Conservation (phyloP, 306 rosid genomes). For the Medicago truncatula region DNA sequence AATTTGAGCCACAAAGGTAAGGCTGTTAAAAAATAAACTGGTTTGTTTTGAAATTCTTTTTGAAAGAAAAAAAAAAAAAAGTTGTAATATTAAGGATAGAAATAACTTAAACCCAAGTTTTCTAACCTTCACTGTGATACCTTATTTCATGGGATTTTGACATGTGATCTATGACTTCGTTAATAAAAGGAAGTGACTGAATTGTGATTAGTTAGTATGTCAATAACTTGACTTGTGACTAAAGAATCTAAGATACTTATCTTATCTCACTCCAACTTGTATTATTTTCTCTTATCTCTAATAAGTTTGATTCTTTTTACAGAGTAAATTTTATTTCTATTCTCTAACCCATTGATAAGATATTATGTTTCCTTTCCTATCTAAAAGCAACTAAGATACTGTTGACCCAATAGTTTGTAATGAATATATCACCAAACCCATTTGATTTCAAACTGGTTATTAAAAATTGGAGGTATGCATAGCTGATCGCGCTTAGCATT, state of each 20-base stretch:
- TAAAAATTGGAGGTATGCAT: conserved; percentile 12
- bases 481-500: conserved; percentile 21
- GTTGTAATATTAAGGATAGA: conserved; percentile 11
- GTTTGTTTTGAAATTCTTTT: conserved; percentile 2
- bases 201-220: conserved; percentile 2
- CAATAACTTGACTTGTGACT: conserved; percentile 12
- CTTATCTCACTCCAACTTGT: conserved; percentile 6
- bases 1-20: conserved; percentile 21
- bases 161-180: background rate
- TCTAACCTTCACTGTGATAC: background rate
- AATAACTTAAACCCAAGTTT: conserved; percentile 25
- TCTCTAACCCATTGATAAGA: conserved; percentile 8
- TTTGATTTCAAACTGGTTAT: conserved; percentile 21
- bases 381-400: conserved; percentile 3
- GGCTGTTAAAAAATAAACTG: conserved; percentile 3
- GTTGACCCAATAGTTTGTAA: conserved; percentile 9
- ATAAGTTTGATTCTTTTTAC: conserved; percentile 4
- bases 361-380: conserved; percentile 23
- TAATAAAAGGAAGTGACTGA: conserved; percentile 14
- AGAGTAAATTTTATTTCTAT: background rate
- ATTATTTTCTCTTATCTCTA: conserved; percentile 1
- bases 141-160: no score
- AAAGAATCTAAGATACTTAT: conserved; percentile 2
- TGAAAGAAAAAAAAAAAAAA: background rate
- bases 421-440: conserved; percentile 22